Evolutionary conservation across 1,139 yeast species (phyloP), one percentile per base, ranked within the genome.

Genomic region (Yarrowia galli): DNA sequence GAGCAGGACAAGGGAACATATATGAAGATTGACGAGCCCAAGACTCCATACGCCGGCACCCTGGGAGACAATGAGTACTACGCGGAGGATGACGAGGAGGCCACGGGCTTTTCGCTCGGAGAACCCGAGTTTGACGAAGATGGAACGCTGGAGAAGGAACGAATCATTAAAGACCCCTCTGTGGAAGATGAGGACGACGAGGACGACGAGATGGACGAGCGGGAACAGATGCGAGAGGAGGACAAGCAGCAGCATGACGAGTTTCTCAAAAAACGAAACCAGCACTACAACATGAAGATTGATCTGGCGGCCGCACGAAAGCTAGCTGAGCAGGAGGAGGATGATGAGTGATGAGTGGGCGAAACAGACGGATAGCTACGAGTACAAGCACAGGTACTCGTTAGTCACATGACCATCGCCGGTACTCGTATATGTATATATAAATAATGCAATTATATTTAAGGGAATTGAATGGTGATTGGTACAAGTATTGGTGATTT

Each of bases 11-110:
- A 89, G 76, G 79, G 84, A 38, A 86, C 93, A 42, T 88, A 91
- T 54, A 89, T 89, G 93, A 85, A 87, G 77, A 92, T 95, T 66
- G 97, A 92, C 74, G 99, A 95, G 78, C 99, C 99, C 45, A 95
- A 95, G 81, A 95, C 99, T 1, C 99, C 99, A 3, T 95, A 90
- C 76, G 97, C 91, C 75, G 97, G 97, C 23, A 97, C 98, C 0
- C 90, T 91, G 56, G 90, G 91, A 73, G 96, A 96, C 2, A 85
- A 86, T 15, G 98, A 93, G 72, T 96, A 93, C 76, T 92, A 92
- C 75, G 93, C 88, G 71, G 89, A 87, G 65, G 95, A 88, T 49
- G 88, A 84, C 53, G 78, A 74, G 25, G 85, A 81, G 64, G 79
- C 77, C 15, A 76, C 83, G 43, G 85, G 81, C 46, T 82, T 86